phyloP scores from a whole-genome alignment of 768 basidiomycete genomes.

The Suillus americanus region DNA sequence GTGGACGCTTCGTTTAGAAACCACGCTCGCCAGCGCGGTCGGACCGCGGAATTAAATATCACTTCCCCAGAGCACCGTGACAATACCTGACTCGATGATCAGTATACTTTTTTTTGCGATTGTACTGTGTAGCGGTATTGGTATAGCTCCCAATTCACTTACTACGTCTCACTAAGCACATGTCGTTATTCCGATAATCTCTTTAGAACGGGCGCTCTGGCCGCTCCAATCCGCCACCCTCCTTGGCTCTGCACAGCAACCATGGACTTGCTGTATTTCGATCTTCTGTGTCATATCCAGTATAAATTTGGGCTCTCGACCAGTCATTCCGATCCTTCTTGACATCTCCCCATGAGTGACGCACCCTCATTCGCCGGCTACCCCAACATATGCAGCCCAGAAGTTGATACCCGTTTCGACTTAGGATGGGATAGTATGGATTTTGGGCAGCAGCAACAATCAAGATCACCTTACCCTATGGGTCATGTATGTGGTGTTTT shows the following conservation, averaged over 20 bases:
- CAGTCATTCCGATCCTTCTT: not conserved
- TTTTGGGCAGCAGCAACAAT: not conserved
- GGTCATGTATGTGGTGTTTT: not conserved
- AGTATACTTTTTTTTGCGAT: slow-evolving; percentile 1
- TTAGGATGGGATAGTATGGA: accelerated
- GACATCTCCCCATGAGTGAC: not conserved
- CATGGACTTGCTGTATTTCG: not conserved
- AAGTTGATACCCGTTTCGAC: not conserved
- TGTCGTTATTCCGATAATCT: not conserved
- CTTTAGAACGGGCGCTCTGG: not conserved
- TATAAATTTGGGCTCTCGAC: not conserved
- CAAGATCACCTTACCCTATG: not conserved
- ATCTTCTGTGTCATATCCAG: not conserved
- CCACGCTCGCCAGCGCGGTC: not conserved
- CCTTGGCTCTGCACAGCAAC: slow-evolving; percentile 7
- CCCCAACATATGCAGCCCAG: accelerated
- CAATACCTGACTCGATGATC: not conserved
- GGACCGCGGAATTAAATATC: not conserved
- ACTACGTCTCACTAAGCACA: not conserved
- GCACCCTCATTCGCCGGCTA: not conserved
- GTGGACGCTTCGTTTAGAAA: not conserved
- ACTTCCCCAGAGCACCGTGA: no score
- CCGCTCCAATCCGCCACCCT: not conserved
- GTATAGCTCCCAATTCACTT: not conserved
- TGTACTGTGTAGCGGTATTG: not conserved